Evolutionary conservation across 768 basidiomycete species (phyloP).

Genomic region (Sporobolomyces phaffii): DNA sequence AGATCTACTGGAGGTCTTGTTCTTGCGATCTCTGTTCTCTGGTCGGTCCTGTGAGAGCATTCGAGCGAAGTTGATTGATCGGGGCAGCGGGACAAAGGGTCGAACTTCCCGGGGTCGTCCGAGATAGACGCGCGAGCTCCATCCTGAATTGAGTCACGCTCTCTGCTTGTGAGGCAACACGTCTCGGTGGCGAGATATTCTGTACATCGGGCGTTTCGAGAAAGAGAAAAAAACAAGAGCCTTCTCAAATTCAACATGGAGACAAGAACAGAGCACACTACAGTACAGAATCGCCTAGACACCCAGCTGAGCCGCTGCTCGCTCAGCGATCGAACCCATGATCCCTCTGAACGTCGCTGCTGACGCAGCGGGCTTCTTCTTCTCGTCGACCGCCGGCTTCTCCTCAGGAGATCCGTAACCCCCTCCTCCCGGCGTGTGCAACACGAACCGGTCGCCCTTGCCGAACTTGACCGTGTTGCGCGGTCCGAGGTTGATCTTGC

Average conservation of each 20-base stretch:
- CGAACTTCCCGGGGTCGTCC: too few relatives aligned
- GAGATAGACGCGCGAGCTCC: too few relatives aligned
- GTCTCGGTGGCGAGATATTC: too few relatives aligned
- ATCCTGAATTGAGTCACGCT: too few relatives aligned
- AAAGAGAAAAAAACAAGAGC: too few relatives aligned
- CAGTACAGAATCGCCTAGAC: neutral
- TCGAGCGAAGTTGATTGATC: neutral
- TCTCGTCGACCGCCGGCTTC: too few relatives aligned
- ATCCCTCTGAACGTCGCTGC: slow-evolving; percentile 40
- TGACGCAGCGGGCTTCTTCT: slow-evolving; percentile 24
- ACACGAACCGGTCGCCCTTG: slow-evolving; percentile 69
- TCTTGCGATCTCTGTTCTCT: neutral
- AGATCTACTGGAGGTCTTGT: too few relatives aligned
- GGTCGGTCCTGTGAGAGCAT: slow-evolving; percentile 5
- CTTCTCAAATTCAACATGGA: neutral
- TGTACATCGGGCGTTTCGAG: too few relatives aligned
- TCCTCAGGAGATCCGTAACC: too few relatives aligned
- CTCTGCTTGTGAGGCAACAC: too few relatives aligned
- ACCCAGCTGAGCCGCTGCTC: slow-evolving; percentile 43
- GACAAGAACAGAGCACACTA: neutral
- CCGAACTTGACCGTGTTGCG: slow-evolving; percentile 80
- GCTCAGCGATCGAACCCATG: slow-evolving; percentile 46
- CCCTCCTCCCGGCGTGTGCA: slow-evolving; percentile 87
- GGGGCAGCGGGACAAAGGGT: neutral
- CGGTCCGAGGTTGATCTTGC: slow-evolving; percentile 79